Percentiles rank a stretch among this genome's conserved stretches.
phyloP scores from a whole-genome alignment of 805 yeast genomes.

The Lachancea sp. region DNA sequence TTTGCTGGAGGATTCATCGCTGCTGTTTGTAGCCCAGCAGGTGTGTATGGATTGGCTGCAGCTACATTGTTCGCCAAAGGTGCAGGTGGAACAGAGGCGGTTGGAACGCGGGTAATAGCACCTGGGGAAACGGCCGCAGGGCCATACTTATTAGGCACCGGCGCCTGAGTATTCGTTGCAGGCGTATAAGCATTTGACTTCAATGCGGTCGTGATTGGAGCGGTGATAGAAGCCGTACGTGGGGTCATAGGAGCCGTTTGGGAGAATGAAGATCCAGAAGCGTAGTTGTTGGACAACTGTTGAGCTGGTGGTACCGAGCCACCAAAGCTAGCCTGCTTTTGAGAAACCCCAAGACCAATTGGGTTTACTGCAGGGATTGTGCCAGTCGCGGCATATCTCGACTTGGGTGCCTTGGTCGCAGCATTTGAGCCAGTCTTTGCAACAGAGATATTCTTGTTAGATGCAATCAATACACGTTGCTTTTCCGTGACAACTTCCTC shows the following conservation, averaged over 20 bases:
- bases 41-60: constrained; percentile 22
- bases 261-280: constrained; percentile 1
- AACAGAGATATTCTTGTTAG: constrained; percentile 29
- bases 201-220: constrained; percentile 8
- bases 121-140: constrained; percentile 10
- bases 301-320: constrained; percentile 4
- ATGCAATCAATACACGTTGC: constrained; percentile 71
- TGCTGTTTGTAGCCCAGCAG: constrained; percentile 13
- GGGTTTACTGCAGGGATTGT: neutral
- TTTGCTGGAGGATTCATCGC: constrained; percentile 22
- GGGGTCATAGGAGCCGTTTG: constrained; percentile 4
- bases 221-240: constrained; percentile 6
- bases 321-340: neutral
- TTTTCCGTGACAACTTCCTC: constrained; percentile 68
- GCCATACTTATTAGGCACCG: constrained; percentile 11
- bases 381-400: constrained; percentile 3
- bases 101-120: constrained; percentile 3
- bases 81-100: constrained; percentile 13
- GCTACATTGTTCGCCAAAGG: constrained; percentile 18
- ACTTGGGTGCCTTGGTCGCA: neutral
- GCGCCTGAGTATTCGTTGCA: constrained; percentile 11
- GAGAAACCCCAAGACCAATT: constrained; percentile 1
- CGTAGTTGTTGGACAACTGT: constrained; percentile 4
- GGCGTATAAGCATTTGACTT: constrained; percentile 18
- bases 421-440: constrained; percentile 2